A percentile compares a stretch with the other conserved stretches of the same genome.
phyloP scores from a whole-genome alignment of 2,329 filamentous ascomycete genomes.

The Trichoderma gracile region DNA sequence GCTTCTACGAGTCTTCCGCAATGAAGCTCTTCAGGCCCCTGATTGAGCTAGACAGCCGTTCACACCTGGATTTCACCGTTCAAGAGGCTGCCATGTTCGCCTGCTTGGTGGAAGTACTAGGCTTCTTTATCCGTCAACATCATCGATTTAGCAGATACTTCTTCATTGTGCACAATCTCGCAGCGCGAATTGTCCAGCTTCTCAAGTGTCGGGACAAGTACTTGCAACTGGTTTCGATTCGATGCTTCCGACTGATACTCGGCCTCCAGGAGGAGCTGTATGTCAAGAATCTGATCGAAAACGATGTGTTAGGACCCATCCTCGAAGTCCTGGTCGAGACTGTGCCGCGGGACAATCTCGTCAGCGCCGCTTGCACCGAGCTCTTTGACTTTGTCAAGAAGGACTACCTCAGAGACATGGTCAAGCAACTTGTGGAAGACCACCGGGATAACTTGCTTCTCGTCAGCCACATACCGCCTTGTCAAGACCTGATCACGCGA shows the following conservation, averaged over 20 bases:
- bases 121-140: conserved; percentile 91
- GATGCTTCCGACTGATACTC: conserved; percentile 88
- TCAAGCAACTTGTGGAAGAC: conserved; percentile 80
- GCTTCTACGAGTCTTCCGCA: conserved; percentile 88
- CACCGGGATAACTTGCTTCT: conserved; percentile 74
- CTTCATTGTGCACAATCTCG: conserved; percentile 76
- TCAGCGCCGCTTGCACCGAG: conserved; percentile 92
- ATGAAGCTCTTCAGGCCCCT: conserved; percentile 84
- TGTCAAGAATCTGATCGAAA: conserved; percentile 77
- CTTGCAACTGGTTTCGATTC: conserved; percentile 84
- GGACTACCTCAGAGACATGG: conserved; percentile 76
- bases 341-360: conserved; percentile 86
- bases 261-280: conserved; percentile 90
- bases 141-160: conserved; percentile 84
- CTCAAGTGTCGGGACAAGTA: conserved; percentile 86
- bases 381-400: conserved; percentile 89
- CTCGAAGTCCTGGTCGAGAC: conserved; percentile 81
- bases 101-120: conserved; percentile 88
- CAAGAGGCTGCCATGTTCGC: conserved; percentile 88
- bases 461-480: conserved; percentile 83
- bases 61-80: conserved; percentile 70
- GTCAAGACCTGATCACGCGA: conserved; percentile 70
- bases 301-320: conserved; percentile 79
- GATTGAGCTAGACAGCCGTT: conserved; percentile 71
- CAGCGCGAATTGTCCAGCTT: conserved; percentile 77